Evolutionary conservation across 2,329 filamentous ascomycete genomes (phyloP).

Genomic region (Arthrocladium fulminans): DNA sequence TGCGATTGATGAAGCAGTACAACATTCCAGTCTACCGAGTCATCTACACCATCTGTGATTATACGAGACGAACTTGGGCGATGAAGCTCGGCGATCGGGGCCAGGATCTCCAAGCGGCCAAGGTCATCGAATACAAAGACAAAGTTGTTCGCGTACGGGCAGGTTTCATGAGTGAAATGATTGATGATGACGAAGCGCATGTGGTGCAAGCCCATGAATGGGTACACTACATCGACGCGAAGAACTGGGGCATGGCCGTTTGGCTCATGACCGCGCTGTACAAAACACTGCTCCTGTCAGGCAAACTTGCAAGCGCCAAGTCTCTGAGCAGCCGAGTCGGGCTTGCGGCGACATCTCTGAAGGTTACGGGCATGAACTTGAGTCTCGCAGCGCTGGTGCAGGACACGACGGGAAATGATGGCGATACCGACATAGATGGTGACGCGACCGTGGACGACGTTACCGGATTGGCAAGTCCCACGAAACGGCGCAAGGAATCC

Average conservation of each 20-base stretch:
- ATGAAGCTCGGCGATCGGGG: slow-evolving; percentile 11
- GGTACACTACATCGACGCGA: slow-evolving; percentile 63
- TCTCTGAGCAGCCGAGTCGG: slow-evolving; percentile 44
- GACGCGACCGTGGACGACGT: slow-evolving; percentile 23
- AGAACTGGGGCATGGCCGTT: slow-evolving; percentile 62
- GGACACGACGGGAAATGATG: slow-evolving; percentile 22
- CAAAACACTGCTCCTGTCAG: slow-evolving; percentile 69
- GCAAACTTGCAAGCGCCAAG: slow-evolving; percentile 46
- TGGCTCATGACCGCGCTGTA: slow-evolving; percentile 62
- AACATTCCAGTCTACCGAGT: slow-evolving; percentile 65
- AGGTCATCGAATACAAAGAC: slow-evolving; percentile 18
- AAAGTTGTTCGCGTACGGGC: slow-evolving; percentile 46
- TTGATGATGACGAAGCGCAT: slow-evolving; percentile 55
- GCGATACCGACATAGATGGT: slow-evolving; percentile 11
- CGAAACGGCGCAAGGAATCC: slow-evolving; percentile 22
- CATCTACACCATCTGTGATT: slow-evolving; percentile 45
- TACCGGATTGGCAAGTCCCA: slow-evolving; percentile 20
- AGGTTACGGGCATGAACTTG: slow-evolving; percentile 32
- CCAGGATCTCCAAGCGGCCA: slow-evolving; percentile 7
- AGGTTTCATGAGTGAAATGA: slow-evolving; percentile 60
- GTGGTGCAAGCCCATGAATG: slow-evolving; percentile 77
- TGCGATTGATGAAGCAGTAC: slow-evolving; percentile 67
- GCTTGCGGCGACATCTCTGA: slow-evolving; percentile 39
- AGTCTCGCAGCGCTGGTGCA: slow-evolving; percentile 15
- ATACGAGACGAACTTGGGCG: slow-evolving; percentile 29